Evolutionary conservation across 83 land plant species (phyloP).

Genomic region (Diphasiastrum complanatum): DNA sequence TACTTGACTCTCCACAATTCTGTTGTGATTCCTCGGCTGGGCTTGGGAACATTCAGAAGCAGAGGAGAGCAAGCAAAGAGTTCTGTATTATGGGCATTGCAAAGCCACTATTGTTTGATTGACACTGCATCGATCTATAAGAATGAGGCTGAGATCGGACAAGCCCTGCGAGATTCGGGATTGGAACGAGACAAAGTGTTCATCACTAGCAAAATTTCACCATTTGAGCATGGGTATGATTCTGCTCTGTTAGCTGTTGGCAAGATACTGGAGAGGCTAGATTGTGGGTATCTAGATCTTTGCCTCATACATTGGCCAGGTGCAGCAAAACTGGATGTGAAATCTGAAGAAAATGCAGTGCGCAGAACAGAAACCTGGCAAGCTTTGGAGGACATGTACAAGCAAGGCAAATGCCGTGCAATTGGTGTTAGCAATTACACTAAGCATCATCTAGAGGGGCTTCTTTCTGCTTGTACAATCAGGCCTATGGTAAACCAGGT

Average conservation of each 20-base stretch:
- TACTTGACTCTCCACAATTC: not conserved
- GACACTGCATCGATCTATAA: conserved; percentile 29
- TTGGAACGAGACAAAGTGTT: conserved; percentile 11
- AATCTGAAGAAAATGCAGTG: conserved; percentile 8
- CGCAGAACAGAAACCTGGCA: conserved; percentile 21
- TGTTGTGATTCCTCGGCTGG: not conserved
- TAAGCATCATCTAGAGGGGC: conserved; percentile 14
- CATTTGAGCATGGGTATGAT: conserved; percentile 24
- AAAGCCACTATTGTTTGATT: not conserved
- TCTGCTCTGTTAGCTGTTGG: conserved; percentile 7
- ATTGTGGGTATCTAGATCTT: conserved; percentile 16
- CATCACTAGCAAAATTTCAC: conserved; percentile 25
- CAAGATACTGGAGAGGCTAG: conserved; percentile 21
- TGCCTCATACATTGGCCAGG: conserved; percentile 33
- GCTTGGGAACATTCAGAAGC: conserved; percentile 20
- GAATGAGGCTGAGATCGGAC: conserved; percentile 24
- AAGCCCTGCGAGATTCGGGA: conserved; percentile 19
- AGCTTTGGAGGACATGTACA: conserved; percentile 22
- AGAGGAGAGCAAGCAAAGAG: conserved; percentile 12
- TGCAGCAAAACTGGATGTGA: conserved; percentile 22
- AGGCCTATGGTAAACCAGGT: conserved; percentile 31
- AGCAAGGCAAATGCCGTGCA: conserved; percentile 23
- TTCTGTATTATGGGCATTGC: conserved; percentile 22
- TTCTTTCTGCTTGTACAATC: conserved; percentile 15
- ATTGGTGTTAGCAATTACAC: conserved; percentile 27